Evolutionary conservation across 1,139 yeast species (phyloP).

Genomic region (Scheffersomyces titani): DNA sequence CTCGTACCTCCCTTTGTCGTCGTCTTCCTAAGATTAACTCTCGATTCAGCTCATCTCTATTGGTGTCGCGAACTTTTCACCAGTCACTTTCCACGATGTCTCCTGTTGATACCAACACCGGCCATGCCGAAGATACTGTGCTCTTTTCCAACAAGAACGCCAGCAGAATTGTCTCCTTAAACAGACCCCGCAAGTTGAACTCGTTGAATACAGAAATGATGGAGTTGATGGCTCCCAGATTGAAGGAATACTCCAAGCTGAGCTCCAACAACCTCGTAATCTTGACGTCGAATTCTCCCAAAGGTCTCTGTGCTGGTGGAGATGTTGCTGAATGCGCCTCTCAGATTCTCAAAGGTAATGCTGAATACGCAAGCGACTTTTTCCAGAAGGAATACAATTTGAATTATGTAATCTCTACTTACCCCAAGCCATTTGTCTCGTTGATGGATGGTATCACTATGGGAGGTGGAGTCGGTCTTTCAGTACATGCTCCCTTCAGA

Average conservation of each 20-base stretch:
- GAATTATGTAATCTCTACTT: conserved; percentile 78
- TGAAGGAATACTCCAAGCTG: conserved; percentile 75
- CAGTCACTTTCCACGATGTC: not conserved
- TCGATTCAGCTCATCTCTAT: not conserved
- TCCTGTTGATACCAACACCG: not conserved
- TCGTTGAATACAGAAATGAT: conserved; percentile 85
- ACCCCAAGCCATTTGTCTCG: conserved; percentile 80
- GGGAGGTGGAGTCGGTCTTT: conserved; percentile 98
- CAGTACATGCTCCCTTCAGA: conserved; percentile 93
- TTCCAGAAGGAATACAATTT: conserved; percentile 81
- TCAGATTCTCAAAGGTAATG: conserved; percentile 49
- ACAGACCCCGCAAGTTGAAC: conserved; percentile 82
- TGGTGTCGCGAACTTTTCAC: not conserved
- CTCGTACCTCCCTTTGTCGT: not conserved
- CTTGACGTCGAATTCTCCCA: conserved; percentile 65
- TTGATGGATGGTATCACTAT: conserved; percentile 90
- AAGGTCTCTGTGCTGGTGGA: conserved; percentile 87
- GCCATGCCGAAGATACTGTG: conserved; percentile 53
- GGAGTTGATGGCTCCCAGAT: conserved; percentile 67
- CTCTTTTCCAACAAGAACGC: conserved; percentile 62
- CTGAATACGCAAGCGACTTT: conserved; percentile 59
- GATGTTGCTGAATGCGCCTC: conserved; percentile 81
- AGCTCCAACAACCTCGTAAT: conserved; percentile 64
- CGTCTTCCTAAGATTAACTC: not conserved
- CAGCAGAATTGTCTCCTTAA: conserved; percentile 74